These are phyloP conservation scores for Fusarium brachygibbosum DNA, from an alignment of 2,329 filamentous ascomycete genomes.

Conservation along the genomic window DNA sequence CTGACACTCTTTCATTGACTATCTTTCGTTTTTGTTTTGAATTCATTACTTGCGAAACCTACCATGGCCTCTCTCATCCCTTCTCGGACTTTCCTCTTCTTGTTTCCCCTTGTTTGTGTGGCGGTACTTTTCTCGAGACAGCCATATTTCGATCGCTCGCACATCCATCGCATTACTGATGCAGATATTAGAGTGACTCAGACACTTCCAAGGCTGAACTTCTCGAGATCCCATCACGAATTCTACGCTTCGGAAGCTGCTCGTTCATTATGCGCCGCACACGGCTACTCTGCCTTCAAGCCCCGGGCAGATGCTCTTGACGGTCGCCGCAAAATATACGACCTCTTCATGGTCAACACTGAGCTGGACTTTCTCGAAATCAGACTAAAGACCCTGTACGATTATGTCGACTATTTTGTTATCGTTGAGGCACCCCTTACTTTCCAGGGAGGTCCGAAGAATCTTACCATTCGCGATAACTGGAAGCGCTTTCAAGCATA, in stretches of 20 bases:
- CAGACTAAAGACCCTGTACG: conserved; percentile 68
- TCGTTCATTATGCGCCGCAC: conserved; percentile 50
- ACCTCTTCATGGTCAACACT: conserved; percentile 72
- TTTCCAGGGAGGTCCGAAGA: conserved; percentile 70
- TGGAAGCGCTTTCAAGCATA: conserved; percentile 66
- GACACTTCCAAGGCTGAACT: conserved; percentile 47
- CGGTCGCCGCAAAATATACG: conserved; percentile 56
- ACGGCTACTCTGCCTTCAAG: conserved; percentile 52
- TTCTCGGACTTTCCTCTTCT: conserved; percentile 19
- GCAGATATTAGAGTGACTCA: conserved; percentile 42
- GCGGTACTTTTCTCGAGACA: conserved; percentile 37
- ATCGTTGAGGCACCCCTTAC: conserved; percentile 71
- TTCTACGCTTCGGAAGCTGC: conserved; percentile 52
- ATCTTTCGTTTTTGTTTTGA: not conserved
- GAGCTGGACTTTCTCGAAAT: conserved; percentile 77
- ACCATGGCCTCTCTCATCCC: conserved; percentile 27
- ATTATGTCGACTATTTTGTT: conserved; percentile 74
- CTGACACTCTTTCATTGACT: not conserved
- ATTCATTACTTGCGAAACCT: not conserved
- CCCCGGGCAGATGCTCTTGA: conserved; percentile 37
- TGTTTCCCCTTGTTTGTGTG: conserved; percentile 25
- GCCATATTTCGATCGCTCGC: conserved; percentile 35
- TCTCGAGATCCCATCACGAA: conserved; percentile 39
- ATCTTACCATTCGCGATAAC: conserved; percentile 65
- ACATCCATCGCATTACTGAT: conserved; percentile 39